A percentile compares a stretch with the other conserved stretches of the same genome.
Evolutionary conservation across 1,284 basidiomycete genomes (phyloP).

Genomic region (Ceratorhiza oryzae-sativae): DNA sequence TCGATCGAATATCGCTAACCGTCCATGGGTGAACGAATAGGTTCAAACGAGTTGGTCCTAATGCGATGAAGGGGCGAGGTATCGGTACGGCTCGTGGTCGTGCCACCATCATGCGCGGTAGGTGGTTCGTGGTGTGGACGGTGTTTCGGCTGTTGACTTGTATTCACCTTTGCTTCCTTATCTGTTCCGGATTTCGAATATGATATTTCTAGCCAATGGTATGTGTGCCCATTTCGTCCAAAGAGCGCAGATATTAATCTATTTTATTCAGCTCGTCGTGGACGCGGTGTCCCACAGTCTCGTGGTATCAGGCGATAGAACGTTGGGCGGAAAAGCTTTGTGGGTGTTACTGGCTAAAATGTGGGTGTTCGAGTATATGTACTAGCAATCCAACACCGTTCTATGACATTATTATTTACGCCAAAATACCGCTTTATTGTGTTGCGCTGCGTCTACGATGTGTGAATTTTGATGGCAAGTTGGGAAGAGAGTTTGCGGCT

Average conservation of each 20-base stretch:
- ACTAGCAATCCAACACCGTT: not conserved
- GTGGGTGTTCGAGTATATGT: slow-evolving; percentile 19
- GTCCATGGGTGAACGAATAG: slow-evolving; percentile 55
- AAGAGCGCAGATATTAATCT: slow-evolving; percentile 11
- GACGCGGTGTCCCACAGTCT: slow-evolving; percentile 69
- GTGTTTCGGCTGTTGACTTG: slow-evolving; percentile 52
- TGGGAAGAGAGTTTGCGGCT: not conserved
- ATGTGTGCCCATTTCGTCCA: slow-evolving; percentile 44
- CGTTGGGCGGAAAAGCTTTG: not conserved
- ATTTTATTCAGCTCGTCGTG: slow-evolving; percentile 74
- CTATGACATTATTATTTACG: slow-evolving; percentile 15
- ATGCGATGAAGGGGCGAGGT: slow-evolving; percentile 98
- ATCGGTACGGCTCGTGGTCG: slow-evolving; percentile 97
- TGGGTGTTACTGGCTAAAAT: not conserved
- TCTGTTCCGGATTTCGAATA: slow-evolving; percentile 41
- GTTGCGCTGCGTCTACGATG: not conserved
- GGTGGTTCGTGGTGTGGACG: slow-evolving; percentile 46
- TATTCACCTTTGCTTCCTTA: slow-evolving; percentile 23
- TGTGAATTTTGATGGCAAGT: not conserved
- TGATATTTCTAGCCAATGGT: slow-evolving; percentile 66
- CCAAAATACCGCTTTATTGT: not conserved
- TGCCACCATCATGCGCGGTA: slow-evolving; percentile 91
- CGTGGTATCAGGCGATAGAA: slow-evolving; percentile 78
- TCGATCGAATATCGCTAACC: slow-evolving; percentile 13
- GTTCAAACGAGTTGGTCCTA: slow-evolving; percentile 98